These are phyloP conservation scores for Byssochlamys sp. DNA, from an alignment of 2,329 filamentous ascomycete species.

Conservation along the genomic window DNA sequence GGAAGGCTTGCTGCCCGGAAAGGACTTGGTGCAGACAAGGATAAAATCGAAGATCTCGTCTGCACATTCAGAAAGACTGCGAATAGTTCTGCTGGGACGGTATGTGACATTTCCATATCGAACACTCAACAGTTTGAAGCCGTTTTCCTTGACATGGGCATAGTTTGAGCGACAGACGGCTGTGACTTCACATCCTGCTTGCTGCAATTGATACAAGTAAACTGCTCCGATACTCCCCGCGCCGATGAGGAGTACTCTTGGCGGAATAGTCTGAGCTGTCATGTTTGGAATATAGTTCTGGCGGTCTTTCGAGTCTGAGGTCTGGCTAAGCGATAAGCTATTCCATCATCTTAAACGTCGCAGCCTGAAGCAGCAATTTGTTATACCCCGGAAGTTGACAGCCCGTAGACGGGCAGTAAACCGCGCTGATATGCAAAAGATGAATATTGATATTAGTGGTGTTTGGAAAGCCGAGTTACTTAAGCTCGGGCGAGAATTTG, in stretches of 20 bases:
- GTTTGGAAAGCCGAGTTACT: not conserved
- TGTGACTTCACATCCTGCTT: conserved; percentile 16
- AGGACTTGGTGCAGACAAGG: conserved; percentile 40
- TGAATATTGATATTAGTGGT: not conserved
- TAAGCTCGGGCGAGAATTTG: not conserved
- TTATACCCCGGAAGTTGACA: not conserved
- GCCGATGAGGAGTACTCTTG: conserved; percentile 23
- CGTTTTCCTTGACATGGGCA: conserved; percentile 13
- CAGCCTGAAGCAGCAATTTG: not conserved
- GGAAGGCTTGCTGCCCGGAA: conserved; percentile 29
- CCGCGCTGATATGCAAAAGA: no score
- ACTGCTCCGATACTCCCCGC: conserved; percentile 23
- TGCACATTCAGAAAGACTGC: conserved; percentile 4
- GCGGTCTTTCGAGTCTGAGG: not conserved
- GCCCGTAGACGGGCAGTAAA: not conserved
- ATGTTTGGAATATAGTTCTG: not conserved
- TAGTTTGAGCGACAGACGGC: conserved; percentile 27
- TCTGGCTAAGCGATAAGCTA: not conserved
- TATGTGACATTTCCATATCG: conserved; percentile 16
- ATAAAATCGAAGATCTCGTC: conserved; percentile 36
- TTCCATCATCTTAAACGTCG: no score
- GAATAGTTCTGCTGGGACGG: conserved; percentile 12
- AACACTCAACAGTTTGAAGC: conserved; percentile 18
- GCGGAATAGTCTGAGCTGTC: not conserved
- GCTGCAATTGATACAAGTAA: conserved; percentile 20